Conservation (phyloP, 192 early-diverging fungal genomes). For the Phycomyces blakesleeanus region DNA sequence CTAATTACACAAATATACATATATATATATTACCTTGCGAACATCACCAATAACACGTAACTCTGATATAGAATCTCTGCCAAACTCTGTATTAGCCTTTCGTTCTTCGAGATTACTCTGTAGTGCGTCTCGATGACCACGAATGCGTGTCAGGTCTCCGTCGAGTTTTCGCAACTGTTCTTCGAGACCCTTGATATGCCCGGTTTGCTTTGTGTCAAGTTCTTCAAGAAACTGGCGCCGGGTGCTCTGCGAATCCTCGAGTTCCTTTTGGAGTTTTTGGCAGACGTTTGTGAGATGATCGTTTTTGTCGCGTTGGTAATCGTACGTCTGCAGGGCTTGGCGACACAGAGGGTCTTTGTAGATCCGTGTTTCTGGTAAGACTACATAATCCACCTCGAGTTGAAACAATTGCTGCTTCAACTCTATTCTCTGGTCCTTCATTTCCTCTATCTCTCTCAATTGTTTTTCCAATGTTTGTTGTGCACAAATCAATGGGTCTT, state of each 20-base stretch:
- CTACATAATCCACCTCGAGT: slow-evolving; percentile 21
- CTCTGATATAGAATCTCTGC: slow-evolving; percentile 12
- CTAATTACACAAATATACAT: not conserved
- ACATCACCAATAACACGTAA: slow-evolving; percentile 14
- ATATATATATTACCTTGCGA: slow-evolving; percentile 1
- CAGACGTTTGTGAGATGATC: slow-evolving; percentile 6
- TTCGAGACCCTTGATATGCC: not conserved
- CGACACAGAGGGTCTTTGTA: slow-evolving; percentile 19
- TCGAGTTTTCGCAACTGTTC: slow-evolving; percentile 19
- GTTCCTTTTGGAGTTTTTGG: slow-evolving; percentile 10
- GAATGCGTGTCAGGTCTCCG: slow-evolving; percentile 15
- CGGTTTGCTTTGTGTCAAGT: slow-evolving; percentile 2
- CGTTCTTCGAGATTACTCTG: slow-evolving; percentile 22
- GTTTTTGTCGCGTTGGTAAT: slow-evolving; percentile 15
- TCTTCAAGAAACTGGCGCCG: slow-evolving; percentile 12
- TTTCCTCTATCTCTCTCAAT: slow-evolving; percentile 21
- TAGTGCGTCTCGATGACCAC: slow-evolving; percentile 27
- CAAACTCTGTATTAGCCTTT: slow-evolving; percentile 18
- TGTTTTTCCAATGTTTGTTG: slow-evolving; percentile 21
- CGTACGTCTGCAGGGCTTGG: slow-evolving; percentile 9
- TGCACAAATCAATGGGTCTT: slow-evolving; percentile 19
- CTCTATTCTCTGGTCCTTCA: slow-evolving; percentile 22
- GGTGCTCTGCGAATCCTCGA: slow-evolving; percentile 7
- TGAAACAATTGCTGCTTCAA: slow-evolving; percentile 27
- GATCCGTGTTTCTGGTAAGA: slow-evolving; percentile 12